A percentile compares a stretch with the other conserved stretches of the same genome.
These are phyloP conservation scores for Saturnispora ahearnii DNA, from an alignment of 805 yeast genomes.

Conservation along the genomic window DNA sequence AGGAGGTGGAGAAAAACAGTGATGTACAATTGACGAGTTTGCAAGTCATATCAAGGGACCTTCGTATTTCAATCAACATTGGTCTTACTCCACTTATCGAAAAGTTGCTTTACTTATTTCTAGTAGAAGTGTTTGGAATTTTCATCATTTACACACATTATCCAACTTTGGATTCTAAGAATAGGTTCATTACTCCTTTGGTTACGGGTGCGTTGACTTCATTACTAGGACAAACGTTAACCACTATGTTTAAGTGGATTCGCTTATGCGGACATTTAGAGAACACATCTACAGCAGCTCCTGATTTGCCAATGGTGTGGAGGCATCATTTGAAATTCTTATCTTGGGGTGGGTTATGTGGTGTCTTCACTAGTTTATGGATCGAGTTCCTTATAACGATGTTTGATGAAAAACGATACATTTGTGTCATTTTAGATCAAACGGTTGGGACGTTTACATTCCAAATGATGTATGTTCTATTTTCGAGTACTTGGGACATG, in stretches of 20 bases:
- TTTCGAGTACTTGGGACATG: slow-evolving; percentile 49
- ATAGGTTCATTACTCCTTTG: slow-evolving; percentile 12
- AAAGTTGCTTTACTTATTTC: slow-evolving; percentile 8
- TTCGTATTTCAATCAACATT: background rate
- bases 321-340: slow-evolving; percentile 36
- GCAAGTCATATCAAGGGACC: background rate
- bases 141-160: slow-evolving; percentile 13
- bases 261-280: background rate
- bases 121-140: slow-evolving; percentile 11
- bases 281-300: background rate
- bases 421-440: slow-evolving; percentile 45
- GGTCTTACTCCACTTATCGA: slow-evolving; percentile 7
- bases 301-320: background rate
- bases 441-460: slow-evolving; percentile 44
- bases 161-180: slow-evolving; percentile 9
- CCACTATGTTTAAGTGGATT: slow-evolving; percentile 6
- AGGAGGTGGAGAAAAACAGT: background rate
- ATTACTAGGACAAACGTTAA: slow-evolving; percentile 11
- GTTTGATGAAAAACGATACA: slow-evolving; percentile 26
- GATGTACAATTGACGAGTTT: background rate
- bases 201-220: slow-evolving; percentile 14
- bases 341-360: slow-evolving; percentile 55
- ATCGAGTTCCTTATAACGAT: slow-evolving; percentile 35
- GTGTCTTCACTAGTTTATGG: slow-evolving; percentile 46
- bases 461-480: slow-evolving; percentile 42